Percentiles rank a stretch among this genome's conserved stretches.
Evolutionary conservation across 495 filamentous ascomycete genomes (phyloP).

Genomic region (Penicillium argentinense): DNA sequence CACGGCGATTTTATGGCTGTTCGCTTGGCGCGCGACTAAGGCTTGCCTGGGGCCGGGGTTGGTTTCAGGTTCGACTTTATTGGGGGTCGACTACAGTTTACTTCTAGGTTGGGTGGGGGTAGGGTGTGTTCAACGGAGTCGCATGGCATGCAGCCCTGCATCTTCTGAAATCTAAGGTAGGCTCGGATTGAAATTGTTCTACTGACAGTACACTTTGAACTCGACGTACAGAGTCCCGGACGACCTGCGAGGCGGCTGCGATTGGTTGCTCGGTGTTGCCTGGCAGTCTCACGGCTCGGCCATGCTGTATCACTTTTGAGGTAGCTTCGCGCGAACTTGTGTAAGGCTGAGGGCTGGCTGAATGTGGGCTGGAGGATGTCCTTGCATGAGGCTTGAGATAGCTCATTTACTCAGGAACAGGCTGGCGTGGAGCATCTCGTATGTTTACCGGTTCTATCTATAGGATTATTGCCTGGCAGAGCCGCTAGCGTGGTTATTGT

Average conservation of each 20-base stretch:
- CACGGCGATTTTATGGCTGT: conserved; percentile 7
- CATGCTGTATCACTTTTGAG: conserved; percentile 2
- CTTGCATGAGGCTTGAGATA: not conserved
- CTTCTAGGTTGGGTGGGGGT: not conserved
- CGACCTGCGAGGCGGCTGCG: not conserved
- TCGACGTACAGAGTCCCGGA: too few species aligned
- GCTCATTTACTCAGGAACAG: not conserved
- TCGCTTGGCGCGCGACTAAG: conserved; percentile 23
- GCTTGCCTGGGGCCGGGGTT: not conserved
- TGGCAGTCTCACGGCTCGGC: not conserved
- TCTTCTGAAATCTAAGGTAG: too few species aligned
- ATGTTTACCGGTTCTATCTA: not conserved
- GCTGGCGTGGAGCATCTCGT: not conserved
- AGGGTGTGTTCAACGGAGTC: not conserved
- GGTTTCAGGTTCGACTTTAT: not conserved
- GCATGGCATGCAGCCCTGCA: not conserved
- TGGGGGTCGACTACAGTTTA: not conserved
- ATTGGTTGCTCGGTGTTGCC: not conserved
- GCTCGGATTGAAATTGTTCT: too few species aligned
- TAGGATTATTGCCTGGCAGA: too few species aligned
- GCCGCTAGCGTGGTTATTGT: not conserved
- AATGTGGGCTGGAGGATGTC: not conserved
- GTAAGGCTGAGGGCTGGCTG: conserved; percentile 3
- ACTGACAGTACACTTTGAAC: too few species aligned
- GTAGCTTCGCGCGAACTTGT: conserved; percentile 1